Evolutionary conservation across 257 asterid genomes (phyloP), one percentile per base, ranked within the genome.

Genomic region (Nicotiana noctiflora): DNA sequence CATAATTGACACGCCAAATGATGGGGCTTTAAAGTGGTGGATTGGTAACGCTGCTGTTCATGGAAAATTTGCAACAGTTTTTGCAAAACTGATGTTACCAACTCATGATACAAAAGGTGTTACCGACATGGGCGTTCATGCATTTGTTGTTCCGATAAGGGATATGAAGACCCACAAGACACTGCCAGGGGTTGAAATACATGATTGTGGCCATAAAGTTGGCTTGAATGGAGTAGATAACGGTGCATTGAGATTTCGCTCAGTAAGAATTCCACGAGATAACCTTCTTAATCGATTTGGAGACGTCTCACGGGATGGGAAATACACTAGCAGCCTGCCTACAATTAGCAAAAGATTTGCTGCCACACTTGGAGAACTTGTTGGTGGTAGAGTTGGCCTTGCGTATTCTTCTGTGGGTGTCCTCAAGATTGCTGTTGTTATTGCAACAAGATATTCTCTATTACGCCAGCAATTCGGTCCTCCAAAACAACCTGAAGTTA

Each of bases 21-120:
- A 93, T 82, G 98, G 99, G 81, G 99, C 99, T 80, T 92, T 95
- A 75, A 95, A 95, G 81, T 95, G 99, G 99, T 95, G 99, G 99
- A 95, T 95, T 80, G 99, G 99, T 18, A 95, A 95, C 82, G 98
- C 99, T 75, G 98, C 99, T 8, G 97, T 95, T 63, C 99, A 95
- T 37, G 99, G 99, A n/a, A 95, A 93, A 81, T 92, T 95, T 62
- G 97, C 99, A 31, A 89, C 98, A n/a, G 99, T 93, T 82, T 95
- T 95, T 82, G 99, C 99, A 14, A 95, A 86, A 89, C 86, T 95
- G 65, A 82, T 95, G 83, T 84, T 95, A 82, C 98, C 97, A 53
- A 89, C 97, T 57, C 96, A 93, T 64, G 96, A 92, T 80, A 31
- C 90, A 77, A 89, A 88, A 86, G 95, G 92, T 40, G 84, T 87